Evolutionary conservation across 1,284 basidiomycete species (phyloP).

Genomic region (Trichosporon sp.): DNA sequence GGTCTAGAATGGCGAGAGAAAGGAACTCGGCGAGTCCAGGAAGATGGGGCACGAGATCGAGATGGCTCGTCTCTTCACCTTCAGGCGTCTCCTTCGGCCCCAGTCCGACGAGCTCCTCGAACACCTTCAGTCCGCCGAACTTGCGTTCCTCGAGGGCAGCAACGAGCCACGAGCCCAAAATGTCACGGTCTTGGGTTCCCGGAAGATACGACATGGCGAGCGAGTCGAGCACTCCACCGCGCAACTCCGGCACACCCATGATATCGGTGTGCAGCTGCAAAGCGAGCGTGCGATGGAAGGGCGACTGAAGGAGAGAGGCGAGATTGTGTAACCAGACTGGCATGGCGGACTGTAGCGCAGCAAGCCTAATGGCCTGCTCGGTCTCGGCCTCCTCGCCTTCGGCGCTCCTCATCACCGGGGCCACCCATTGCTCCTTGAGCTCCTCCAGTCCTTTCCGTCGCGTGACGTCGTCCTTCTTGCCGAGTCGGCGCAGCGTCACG

Average conservation of each 20-base stretch:
- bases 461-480: conserved; percentile 90
- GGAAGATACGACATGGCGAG: conserved; percentile 57
- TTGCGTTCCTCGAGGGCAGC: conserved; percentile 52
- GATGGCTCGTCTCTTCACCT: conserved; percentile 27
- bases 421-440: conserved; percentile 69
- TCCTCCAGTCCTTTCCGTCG: conserved; percentile 86
- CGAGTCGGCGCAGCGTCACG: conserved; percentile 76
- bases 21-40: conserved; percentile 51
- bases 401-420: conserved; percentile 46
- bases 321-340: conserved; percentile 92
- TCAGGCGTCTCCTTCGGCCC: conserved; percentile 16
- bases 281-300: conserved; percentile 75
- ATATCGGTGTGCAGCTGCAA: conserved; percentile 71
- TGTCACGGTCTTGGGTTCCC: conserved; percentile 67
- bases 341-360: conserved; percentile 58
- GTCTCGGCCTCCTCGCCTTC: conserved; percentile 57
- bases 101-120: conserved; percentile 43
- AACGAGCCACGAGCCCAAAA: conserved; percentile 76
- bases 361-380: conserved; percentile 55
- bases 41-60: conserved; percentile 57
- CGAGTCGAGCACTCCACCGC: conserved; percentile 65
- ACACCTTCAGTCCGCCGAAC: conserved; percentile 44
- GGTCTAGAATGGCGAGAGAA: conserved; percentile 65
- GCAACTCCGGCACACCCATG: conserved; percentile 63
- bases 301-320: conserved; percentile 76